Evolutionary conservation across 78 protist species (phyloP).

Genomic region (Dictyostelium brefeldianum): DNA sequence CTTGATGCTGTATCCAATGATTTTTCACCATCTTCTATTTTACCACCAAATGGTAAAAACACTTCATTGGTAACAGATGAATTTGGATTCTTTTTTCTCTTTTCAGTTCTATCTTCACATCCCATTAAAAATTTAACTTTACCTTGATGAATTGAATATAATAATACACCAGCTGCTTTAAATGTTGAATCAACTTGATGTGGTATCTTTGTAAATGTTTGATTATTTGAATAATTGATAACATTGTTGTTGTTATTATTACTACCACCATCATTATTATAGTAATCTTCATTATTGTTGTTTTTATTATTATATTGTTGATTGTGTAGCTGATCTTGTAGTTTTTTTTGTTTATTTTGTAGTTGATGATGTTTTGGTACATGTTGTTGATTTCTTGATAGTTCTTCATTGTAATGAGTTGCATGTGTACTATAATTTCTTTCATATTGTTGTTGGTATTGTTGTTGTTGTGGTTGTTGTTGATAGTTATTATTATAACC

Average conservation of each 20-base stretch:
- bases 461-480: background rate
- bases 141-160: background rate
- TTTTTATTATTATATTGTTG: background rate
- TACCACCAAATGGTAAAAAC: slow-evolving; percentile 66
- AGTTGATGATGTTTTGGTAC: no score
- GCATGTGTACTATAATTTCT: background rate
- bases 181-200: background rate
- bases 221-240: background rate
- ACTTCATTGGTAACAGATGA: background rate
- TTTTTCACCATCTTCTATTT: slow-evolving; percentile 22
- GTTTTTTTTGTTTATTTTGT: background rate
- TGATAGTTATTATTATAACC: background rate
- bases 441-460: background rate
- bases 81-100: background rate
- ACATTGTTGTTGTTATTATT: background rate
- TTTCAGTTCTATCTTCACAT: slow-evolving; percentile 44
- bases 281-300: background rate
- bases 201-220: background rate
- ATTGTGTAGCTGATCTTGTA: background rate
- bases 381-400: no score
- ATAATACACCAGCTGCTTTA: slow-evolving; percentile 52
- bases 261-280: no score
- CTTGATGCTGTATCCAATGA: slow-evolving; percentile 21
- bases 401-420: no score
- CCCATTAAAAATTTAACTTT: slow-evolving; percentile 40